Evolutionary conservation across 371 early-diverging fungal genomes (phyloP).

Genomic region (Lichtheimia ramosa): DNA sequence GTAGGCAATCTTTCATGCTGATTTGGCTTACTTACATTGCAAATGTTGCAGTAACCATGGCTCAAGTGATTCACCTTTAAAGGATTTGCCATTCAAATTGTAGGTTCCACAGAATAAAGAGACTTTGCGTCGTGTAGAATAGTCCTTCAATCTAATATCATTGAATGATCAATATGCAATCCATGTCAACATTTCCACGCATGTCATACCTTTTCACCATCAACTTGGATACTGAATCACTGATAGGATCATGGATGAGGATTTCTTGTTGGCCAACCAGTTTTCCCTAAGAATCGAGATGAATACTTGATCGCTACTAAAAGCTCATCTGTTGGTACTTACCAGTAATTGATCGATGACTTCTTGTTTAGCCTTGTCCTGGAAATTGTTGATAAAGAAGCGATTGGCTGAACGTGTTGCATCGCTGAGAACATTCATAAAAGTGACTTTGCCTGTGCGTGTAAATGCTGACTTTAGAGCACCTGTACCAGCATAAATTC

Average conservation of each 20-base stretch:
- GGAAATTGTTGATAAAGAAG: conserved; percentile 91
- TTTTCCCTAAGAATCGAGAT: conserved; percentile 48
- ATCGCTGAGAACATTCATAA: conserved; percentile 86
- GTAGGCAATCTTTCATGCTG: no score
- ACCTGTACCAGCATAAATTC: conserved; percentile 97
- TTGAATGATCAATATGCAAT: neutral
- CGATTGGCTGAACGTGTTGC: conserved; percentile 91
- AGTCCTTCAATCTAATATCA: conserved; percentile 45
- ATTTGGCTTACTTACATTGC: conserved; percentile 25
- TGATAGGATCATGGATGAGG: conserved; percentile 61
- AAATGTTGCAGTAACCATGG: conserved; percentile 68
- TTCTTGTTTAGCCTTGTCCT: conserved; percentile 88
- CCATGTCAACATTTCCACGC: neutral
- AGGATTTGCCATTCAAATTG: conserved; percentile 85
- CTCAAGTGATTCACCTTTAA: conserved; percentile 62
- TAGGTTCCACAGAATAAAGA: conserved; percentile 83
- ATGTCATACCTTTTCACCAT: conserved; percentile 45
- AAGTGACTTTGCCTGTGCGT: conserved; percentile 84
- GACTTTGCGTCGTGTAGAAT: conserved; percentile 52
- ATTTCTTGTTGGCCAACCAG: conserved; percentile 54
- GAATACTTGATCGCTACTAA: neutral
- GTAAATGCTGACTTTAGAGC: conserved; percentile 95
- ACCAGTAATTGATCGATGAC: conserved; percentile 86
- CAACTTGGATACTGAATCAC: conserved; percentile 55
- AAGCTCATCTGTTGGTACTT: conserved; percentile 17